Conservation (phyloP, 495 filamentous ascomycete genomes). For the Penicillium ochrochloron region DNA sequence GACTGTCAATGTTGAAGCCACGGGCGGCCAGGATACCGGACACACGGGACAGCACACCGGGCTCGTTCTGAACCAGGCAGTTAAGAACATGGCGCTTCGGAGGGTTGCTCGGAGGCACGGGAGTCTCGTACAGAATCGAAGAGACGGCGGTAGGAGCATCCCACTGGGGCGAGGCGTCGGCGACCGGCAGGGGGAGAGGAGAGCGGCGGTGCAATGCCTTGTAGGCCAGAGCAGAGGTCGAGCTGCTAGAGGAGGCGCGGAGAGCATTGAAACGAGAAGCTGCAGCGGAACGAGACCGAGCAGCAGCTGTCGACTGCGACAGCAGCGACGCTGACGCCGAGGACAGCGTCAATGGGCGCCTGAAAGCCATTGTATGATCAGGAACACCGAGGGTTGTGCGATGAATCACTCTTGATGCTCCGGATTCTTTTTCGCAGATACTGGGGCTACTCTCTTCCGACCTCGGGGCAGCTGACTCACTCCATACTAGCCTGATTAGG, state of each 20-base stretch:
- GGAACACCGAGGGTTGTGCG: constrained; percentile 29
- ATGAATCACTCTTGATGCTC: constrained; percentile 36
- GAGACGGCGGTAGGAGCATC: constrained; percentile 94
- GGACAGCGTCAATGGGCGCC: constrained; percentile 50
- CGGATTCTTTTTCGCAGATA: constrained; percentile 37
- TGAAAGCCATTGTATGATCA: constrained; percentile 51
- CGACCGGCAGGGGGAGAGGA: constrained; percentile 76
- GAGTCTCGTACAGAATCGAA: constrained; percentile 98
- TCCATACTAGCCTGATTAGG: constrained; percentile 15
- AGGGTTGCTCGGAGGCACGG: constrained; percentile 77
- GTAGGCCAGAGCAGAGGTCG: constrained; percentile 93
- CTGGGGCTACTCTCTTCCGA: constrained; percentile 38
- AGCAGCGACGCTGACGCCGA: constrained; percentile 44
- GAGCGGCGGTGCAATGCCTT: constrained; percentile 93
- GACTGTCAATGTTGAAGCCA: constrained; percentile 98
- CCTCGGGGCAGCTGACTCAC: constrained; percentile 48
- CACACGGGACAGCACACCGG: constrained; percentile 92
- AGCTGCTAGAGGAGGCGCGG: constrained; percentile 58
- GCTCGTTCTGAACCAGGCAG: constrained; percentile 98
- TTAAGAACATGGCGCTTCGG: constrained; percentile 95
- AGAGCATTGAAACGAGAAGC: constrained; percentile 40
- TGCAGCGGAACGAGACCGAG: constrained; percentile 41
- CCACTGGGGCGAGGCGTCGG: constrained; percentile 78
- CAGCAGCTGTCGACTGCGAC: constrained; percentile 37
- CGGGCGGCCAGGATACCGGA: constrained; percentile 95